Base-by-base conservation (phyloP, 2,329 filamentous ascomycete genomes). In the Alternaria consortialis region DNA sequence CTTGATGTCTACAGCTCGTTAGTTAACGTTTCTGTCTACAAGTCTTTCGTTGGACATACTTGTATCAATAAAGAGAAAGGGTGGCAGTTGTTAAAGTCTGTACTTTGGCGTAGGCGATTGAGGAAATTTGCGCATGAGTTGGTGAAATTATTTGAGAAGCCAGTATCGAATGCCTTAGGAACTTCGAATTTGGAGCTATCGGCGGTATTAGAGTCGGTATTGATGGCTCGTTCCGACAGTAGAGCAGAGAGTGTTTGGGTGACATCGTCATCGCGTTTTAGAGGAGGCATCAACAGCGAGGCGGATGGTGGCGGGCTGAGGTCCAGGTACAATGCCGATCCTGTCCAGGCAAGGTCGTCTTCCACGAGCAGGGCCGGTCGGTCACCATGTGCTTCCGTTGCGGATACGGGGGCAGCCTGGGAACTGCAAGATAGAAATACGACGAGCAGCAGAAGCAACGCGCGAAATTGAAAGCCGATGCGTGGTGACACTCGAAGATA, bases 51-150 rank as follows among this genome's bases (percentile, higher is more conserved):
- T 17, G 32, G 20, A 64, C 86, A 74, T 81, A 92, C 91, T 83
- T 91, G 88, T 9, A 98, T 83, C 66, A 98, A 86, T 70, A 97
- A 84, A 1, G 94, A 97, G 58, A 97, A 84, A 0, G 94, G 92
- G 67, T 94, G 88, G 80, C 94, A 98, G 53, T 85, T 77, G 68
- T 87, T 85, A 69, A 95, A 93, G 4, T 86, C 88, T 6, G 84
- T 74, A 73, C 92, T 86, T 47, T 80, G 80, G 52, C 95, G 84
- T 70, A 97, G 88, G 2, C 77, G 77, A 53, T 86, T 83, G 77
- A 97, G 89, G 79, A 94, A 94, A 5, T 75, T 75, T 3, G 88
- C 86, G 72, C 91, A 94, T 5, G 81, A 80, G 34, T 75, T 75
- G 9, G 84, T 86, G 73, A 85, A 85, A 71, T 86, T 86, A 73